Evolutionary conservation across 2,329 filamentous ascomycete species (phyloP).

Genomic region (Delphinella strobiligena): DNA sequence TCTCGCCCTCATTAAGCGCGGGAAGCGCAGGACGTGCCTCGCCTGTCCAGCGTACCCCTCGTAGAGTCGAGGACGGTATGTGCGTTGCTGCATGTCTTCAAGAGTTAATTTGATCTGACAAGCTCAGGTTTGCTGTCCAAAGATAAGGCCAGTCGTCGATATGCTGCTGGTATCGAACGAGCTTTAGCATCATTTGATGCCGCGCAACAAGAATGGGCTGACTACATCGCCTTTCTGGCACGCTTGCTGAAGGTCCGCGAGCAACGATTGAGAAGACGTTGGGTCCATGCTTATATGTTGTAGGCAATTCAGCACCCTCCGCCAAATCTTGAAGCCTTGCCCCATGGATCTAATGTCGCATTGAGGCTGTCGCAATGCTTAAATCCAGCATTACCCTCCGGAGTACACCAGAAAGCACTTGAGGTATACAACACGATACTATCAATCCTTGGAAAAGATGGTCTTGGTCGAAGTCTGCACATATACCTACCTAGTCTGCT

Average conservation of each 20-base stretch:
- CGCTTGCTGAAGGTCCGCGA: constrained; percentile 65
- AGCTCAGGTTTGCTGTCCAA: constrained; percentile 2
- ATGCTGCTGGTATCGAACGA: constrained; percentile 78
- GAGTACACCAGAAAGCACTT: constrained; percentile 92
- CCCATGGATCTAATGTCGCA: constrained; percentile 70
- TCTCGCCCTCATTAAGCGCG: constrained; percentile 66
- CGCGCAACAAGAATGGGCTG: constrained; percentile 93
- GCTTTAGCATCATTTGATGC: constrained; percentile 85
- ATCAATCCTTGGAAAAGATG: constrained; percentile 55
- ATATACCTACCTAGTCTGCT: constrained; percentile 85
- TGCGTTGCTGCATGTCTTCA: constrained; percentile 13
- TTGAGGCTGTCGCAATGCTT: constrained; percentile 91
- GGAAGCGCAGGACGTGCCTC: constrained; percentile 76
- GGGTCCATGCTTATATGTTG: constrained; percentile 2
- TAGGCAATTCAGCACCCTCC: constrained; percentile 83
- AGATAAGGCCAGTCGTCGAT: constrained; percentile 67
- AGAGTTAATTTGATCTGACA: background rate
- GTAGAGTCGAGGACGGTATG: constrained; percentile 66
- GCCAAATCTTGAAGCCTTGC: constrained; percentile 57
- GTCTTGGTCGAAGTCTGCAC: constrained; percentile 65
- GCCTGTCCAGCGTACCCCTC: constrained; percentile 63
- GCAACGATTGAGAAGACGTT: constrained; percentile 10
- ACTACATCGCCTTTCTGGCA: constrained; percentile 95
- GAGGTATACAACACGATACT: constrained; percentile 92
- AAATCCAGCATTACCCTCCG: constrained; percentile 83